Evolutionary conservation across 305 asterid species (phyloP).

Genomic region (Fraxinus greggii): DNA sequence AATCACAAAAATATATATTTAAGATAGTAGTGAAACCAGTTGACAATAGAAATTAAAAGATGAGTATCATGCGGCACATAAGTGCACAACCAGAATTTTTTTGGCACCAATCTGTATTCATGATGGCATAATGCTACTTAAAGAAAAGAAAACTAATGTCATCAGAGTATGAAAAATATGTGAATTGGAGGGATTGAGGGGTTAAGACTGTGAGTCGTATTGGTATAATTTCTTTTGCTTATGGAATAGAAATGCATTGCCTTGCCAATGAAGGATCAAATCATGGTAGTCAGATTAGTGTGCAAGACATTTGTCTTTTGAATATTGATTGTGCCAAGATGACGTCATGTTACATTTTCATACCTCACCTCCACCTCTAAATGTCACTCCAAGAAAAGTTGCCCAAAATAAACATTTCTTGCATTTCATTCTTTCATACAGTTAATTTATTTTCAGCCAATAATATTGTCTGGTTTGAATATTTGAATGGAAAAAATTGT

Average conservation of each 20-base stretch:
- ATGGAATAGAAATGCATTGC: background rate
- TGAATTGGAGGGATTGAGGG: background rate
- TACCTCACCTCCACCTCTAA: background rate
- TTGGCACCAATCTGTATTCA: background rate
- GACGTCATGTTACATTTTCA: background rate
- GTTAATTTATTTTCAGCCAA: slow-evolving; percentile 8
- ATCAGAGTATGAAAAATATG: background rate
- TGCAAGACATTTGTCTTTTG: background rate
- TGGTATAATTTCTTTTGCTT: background rate
- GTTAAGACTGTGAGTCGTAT: background rate
- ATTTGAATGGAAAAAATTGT: slow-evolving; percentile 9
- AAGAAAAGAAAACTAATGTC: background rate
- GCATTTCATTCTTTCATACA: background rate
- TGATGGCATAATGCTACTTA: background rate
- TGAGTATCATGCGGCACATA: background rate
- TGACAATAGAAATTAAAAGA: background rate
- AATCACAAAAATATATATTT: background rate
- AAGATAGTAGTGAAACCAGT: background rate
- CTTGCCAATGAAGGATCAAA: background rate
- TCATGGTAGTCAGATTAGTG: background rate
- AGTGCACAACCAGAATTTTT: background rate
- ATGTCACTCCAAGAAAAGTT: background rate
- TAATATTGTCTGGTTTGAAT: background rate
- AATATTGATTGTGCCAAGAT: background rate
- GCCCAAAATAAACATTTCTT: background rate